Conservation (phyloP, 2,329 filamentous ascomycete species). For the Macrophomina pseudophaseolina region DNA sequence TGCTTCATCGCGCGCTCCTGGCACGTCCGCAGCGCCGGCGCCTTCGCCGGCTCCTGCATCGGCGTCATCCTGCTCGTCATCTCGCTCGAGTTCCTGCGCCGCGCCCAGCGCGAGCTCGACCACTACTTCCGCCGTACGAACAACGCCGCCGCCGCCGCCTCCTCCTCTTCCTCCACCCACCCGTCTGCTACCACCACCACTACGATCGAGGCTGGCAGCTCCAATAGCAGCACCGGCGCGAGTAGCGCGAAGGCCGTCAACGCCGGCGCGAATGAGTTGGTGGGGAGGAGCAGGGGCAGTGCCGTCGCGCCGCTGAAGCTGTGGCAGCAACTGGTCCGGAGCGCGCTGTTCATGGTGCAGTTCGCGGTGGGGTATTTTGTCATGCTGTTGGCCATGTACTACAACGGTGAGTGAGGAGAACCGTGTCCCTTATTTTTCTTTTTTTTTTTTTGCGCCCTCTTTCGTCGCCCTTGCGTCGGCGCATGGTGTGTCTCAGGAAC, state of each 20-base stretch:
- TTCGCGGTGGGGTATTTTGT: constrained; percentile 79
- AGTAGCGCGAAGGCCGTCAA: neutral
- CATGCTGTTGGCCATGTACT: constrained; percentile 74
- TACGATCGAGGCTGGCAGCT: neutral
- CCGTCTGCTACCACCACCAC: neutral
- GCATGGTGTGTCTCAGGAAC: neutral
- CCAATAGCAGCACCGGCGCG: constrained; percentile 1
- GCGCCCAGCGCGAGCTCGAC: constrained; percentile 74
- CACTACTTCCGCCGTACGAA: constrained; percentile 59
- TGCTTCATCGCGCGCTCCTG: constrained; percentile 74
- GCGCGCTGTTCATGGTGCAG: constrained; percentile 70
- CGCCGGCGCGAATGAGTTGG: too few species aligned
- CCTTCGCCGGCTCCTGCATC: constrained; percentile 82
- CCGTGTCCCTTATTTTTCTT: too few species aligned
- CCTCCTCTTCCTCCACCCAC: too few species aligned
- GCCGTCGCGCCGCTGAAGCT: constrained; percentile 40
- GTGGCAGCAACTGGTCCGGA: constrained; percentile 68
- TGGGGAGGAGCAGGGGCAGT: constrained; percentile 56
- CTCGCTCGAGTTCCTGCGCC: constrained; percentile 72
- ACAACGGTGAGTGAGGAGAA: constrained; percentile 49
- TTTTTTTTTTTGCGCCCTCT: neutral
- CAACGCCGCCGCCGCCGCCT: neutral
- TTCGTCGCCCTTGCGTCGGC: neutral
- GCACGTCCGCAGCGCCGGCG: constrained; percentile 71
- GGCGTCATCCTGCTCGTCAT: constrained; percentile 77